Percentiles rank a stretch among this genome's conserved stretches.
Conservation (phyloP, 106 monocot species). For the Dendrobium huoshanense region DNA sequence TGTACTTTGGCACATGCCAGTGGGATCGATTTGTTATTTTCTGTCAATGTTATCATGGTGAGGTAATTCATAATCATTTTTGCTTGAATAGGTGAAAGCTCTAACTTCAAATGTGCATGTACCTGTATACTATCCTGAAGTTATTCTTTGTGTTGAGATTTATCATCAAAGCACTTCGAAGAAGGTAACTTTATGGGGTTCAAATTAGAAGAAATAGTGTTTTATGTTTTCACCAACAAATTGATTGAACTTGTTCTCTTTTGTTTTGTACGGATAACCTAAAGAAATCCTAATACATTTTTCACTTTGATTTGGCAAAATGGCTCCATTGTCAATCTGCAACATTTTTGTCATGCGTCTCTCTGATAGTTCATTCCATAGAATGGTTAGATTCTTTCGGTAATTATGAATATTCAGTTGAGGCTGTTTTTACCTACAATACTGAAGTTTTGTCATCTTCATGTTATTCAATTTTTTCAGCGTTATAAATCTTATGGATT, state of each 20-base stretch:
- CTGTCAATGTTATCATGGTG: not conserved
- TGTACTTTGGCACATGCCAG: not conserved
- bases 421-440: not conserved
- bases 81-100: slow-evolving; percentile 38
- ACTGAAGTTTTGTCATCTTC: not conserved
- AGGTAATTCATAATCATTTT: slow-evolving; percentile 1
- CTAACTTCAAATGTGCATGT: slow-evolving; percentile 23
- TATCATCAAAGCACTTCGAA: slow-evolving; percentile 37
- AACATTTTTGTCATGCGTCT: not conserved
- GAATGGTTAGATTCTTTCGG: not conserved
- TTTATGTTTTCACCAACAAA: not conserved
- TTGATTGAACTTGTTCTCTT: not conserved
- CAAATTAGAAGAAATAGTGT: not conserved
- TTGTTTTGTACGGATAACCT: not conserved
- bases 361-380: not conserved
- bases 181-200: slow-evolving; percentile 27
- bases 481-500: not conserved
- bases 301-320: not conserved
- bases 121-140: slow-evolving; percentile 59
- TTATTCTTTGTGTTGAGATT: slow-evolving; percentile 77
- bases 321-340: not conserved
- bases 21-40: not conserved
- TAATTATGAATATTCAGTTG: not conserved
- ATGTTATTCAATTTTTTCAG: not conserved
- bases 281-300: not conserved